Evolutionary conservation across 1,139 yeast species (phyloP).

Genomic region (Diutina scorzettiae): DNA sequence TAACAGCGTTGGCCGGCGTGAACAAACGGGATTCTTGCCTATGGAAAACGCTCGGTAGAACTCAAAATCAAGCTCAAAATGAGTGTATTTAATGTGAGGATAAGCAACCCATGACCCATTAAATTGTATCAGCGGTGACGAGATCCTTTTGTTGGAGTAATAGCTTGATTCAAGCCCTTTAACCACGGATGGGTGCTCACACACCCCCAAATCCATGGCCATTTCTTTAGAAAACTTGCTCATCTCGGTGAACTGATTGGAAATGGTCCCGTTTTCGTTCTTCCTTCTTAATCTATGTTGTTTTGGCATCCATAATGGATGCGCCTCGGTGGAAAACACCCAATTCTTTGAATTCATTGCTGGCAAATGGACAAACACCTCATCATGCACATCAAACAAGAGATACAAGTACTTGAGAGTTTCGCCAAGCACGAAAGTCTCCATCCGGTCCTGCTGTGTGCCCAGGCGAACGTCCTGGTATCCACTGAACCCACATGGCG

Average conservation of each 20-base stretch:
- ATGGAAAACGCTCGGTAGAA: background rate
- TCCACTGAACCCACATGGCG: slow-evolving; percentile 78
- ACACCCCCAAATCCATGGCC: background rate
- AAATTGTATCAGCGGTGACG: background rate
- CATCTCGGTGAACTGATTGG: background rate
- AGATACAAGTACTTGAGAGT: slow-evolving; percentile 75
- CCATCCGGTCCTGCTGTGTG: slow-evolving; percentile 68
- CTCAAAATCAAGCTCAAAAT: background rate
- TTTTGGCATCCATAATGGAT: slow-evolving; percentile 60
- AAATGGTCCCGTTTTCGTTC: background rate
- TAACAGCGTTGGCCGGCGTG: background rate
- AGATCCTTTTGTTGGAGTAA: background rate
- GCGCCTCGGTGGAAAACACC: slow-evolving; percentile 88
- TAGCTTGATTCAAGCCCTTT: background rate
- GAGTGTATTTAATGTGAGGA: background rate
- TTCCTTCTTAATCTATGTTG: background rate
- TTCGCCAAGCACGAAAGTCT: slow-evolving; percentile 80
- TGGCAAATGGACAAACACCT: slow-evolving; percentile 30
- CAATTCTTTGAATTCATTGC: slow-evolving; percentile 34
- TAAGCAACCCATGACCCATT: background rate
- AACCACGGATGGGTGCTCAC: background rate
- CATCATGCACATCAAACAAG: slow-evolving; percentile 59
- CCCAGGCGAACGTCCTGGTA: slow-evolving; percentile 57
- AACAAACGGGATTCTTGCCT: background rate
- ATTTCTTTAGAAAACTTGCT: background rate